A percentile compares a stretch with the other conserved stretches of the same genome.
Evolutionary conservation across 345 rosid species (phyloP).

Genomic region (Populus pruinosa): DNA sequence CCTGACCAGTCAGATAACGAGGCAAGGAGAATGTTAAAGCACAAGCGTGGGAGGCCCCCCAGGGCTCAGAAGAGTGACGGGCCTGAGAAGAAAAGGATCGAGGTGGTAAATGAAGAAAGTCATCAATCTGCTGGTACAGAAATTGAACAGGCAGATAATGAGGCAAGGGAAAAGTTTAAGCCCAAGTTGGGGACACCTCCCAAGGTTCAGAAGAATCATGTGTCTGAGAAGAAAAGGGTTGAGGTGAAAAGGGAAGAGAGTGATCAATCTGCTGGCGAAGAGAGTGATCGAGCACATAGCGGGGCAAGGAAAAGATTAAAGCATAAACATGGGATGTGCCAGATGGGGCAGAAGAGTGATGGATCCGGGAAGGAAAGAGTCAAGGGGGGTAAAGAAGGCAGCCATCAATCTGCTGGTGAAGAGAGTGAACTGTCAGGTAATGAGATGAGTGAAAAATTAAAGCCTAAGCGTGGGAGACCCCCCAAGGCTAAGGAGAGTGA

Average conservation of each 20-base stretch:
- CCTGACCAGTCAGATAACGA: neutral
- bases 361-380: neutral
- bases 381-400: neutral
- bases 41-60: conserved; percentile 31
- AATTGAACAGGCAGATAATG: neutral
- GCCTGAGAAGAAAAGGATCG: neutral
- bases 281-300: neutral
- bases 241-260: conserved; percentile 1
- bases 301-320: neutral
- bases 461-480: conserved; percentile 26
- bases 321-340: conserved; percentile 7
- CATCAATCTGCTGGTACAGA: neutral
- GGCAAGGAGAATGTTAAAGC: neutral
- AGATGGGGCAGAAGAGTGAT: neutral
- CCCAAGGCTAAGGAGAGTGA: conserved; percentile 5
- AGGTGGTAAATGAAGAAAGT: conserved; percentile 8
- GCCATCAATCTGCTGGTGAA: neutral
- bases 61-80: conserved; percentile 6
- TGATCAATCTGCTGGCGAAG: neutral
- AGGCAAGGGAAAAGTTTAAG: conserved; percentile 4
- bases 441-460: conserved; percentile 18
- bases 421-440: conserved; percentile 10
- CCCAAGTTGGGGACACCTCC: conserved; percentile 29
- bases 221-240: neutral
- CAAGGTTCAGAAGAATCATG: conserved; percentile 20